These are phyloP conservation scores for Melaleuca alternifolia DNA, from an alignment of 345 rosid genomes.

Conservation along the genomic window DNA sequence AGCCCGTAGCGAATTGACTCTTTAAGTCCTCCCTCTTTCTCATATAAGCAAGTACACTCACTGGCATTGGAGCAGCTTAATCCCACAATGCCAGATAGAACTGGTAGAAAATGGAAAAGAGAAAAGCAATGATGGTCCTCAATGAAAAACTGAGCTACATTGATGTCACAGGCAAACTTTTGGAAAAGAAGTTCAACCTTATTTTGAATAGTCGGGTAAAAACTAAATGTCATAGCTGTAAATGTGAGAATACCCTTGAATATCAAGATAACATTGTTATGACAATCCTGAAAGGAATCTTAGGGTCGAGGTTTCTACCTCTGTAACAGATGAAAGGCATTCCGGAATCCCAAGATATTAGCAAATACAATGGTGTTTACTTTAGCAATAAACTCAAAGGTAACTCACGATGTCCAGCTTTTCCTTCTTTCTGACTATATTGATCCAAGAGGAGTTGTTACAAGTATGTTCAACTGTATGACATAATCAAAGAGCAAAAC, in stretches of 20 bases:
- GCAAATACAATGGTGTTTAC: not conserved
- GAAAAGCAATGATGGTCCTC: not conserved
- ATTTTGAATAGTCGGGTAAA: not conserved
- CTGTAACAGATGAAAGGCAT: not conserved
- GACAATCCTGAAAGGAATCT: not conserved
- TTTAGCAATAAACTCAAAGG: not conserved
- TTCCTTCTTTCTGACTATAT: not conserved
- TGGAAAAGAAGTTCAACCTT: not conserved
- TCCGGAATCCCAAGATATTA: not conserved
- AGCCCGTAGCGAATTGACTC: not conserved
- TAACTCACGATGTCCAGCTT: not conserved
- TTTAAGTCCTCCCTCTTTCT: not conserved
- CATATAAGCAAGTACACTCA: not conserved
- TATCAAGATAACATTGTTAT: not conserved
- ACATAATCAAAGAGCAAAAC: not conserved
- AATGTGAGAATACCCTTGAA: not conserved
- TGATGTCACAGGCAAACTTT: not conserved
- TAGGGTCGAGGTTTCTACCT: not conserved
- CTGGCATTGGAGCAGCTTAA: not conserved
- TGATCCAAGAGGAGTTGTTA: not conserved
- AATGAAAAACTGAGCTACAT: not conserved
- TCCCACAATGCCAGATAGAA: not conserved
- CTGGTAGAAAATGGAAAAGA: not conserved
- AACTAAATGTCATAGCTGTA: not conserved
- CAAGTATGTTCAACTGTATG: not conserved